These are phyloP conservation scores for Aspergillus leporis DNA, from an alignment of 495 filamentous ascomycete genomes.

Conservation along the genomic window DNA sequence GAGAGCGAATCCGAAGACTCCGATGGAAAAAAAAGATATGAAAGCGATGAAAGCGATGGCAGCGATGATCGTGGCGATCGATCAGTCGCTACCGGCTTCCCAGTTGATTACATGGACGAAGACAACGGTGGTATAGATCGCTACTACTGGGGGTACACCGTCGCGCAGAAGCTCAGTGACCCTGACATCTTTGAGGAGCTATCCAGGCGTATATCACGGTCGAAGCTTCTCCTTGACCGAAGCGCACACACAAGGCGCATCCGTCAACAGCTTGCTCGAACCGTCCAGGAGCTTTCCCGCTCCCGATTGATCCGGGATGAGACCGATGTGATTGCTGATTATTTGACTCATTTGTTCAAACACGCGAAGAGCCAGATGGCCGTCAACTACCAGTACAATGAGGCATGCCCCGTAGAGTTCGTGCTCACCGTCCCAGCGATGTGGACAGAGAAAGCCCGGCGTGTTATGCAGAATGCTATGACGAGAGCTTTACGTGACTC, in stretches of 20 bases:
- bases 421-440: conserved; percentile 2
- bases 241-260: background rate
- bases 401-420: conserved; percentile 3
- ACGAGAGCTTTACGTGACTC: conserved; percentile 2
- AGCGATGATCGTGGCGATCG: background rate
- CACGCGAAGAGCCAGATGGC: conserved; percentile 1
- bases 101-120: background rate
- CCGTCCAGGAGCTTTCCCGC: background rate
- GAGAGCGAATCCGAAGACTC: background rate
- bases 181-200: background rate
- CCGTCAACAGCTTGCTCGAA: background rate
- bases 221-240: conserved; percentile 5
- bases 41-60: background rate
- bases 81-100: background rate
- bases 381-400: background rate
- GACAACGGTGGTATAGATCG: background rate
- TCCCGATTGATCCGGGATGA: background rate
- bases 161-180: background rate
- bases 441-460: background rate
- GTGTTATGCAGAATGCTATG: conserved; percentile 4
- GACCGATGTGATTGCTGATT: conserved; percentile 9
- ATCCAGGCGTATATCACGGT: background rate
- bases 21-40: background rate
- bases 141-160: conserved; percentile 7
- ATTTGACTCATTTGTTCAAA: background rate